Percentiles rank a stretch among this genome's conserved stretches.
Conservation (phyloP, 2,329 filamentous ascomycete species). For the Fusarium metavorans region DNA sequence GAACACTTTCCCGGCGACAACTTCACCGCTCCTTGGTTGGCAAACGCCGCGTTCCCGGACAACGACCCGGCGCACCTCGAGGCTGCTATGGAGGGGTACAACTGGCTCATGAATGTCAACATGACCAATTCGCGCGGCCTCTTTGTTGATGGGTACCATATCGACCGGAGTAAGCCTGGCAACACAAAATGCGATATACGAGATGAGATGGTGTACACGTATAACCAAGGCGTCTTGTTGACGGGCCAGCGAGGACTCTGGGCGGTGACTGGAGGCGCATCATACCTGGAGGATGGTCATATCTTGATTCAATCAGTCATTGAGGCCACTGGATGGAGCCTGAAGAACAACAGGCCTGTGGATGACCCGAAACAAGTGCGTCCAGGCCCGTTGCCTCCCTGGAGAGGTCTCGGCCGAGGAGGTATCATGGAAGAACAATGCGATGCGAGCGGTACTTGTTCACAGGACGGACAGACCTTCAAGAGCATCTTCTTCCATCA, state of each 20-base stretch:
- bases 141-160: conserved; percentile 90
- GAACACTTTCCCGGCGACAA: conserved; percentile 85
- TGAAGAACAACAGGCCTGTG: conserved; percentile 55
- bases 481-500: conserved; percentile 97
- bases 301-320: conserved; percentile 80
- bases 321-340: conserved; percentile 80
- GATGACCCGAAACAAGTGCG: conserved; percentile 53
- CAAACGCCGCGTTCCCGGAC: conserved; percentile 40
- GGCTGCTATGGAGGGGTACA: conserved; percentile 82
- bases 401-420: conserved; percentile 81
- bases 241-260: conserved; percentile 85
- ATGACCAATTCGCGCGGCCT: conserved; percentile 84
- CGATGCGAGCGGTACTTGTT: conserved; percentile 79
- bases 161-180: conserved; percentile 70
- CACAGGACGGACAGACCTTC: conserved; percentile 88
- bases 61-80: conserved; percentile 75
- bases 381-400: conserved; percentile 61
- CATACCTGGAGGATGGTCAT: conserved; percentile 84
- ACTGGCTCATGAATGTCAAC: conserved; percentile 81
- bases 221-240: conserved; percentile 93
- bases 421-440: conserved; percentile 89
- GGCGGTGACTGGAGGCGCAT: conserved; percentile 77
- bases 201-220: conserved; percentile 92
- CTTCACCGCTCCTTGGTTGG: conserved; percentile 75
- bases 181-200: conserved; percentile 82